These are phyloP conservation scores for Ophiostoma piceae DNA, from an alignment of 2,329 filamentous ascomycete species.

Conservation along the genomic window DNA sequence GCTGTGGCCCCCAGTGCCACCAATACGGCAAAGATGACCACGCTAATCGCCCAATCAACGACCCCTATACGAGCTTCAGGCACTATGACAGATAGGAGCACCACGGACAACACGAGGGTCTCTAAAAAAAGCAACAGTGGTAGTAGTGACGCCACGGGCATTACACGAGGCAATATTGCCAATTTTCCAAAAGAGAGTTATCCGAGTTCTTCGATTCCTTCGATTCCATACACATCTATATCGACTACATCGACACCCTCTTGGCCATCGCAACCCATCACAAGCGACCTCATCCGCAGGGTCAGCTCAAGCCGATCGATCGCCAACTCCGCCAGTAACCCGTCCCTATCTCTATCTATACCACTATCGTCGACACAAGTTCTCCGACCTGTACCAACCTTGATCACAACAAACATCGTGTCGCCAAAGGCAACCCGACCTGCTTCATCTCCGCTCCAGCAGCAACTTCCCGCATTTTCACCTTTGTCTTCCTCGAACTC, in stretches of 20 bases:
- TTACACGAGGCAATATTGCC: not conserved
- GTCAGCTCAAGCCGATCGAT: slow-evolving; percentile 2
- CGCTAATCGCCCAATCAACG: slow-evolving; percentile 22
- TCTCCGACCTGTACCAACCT: not conserved
- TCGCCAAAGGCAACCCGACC: slow-evolving; percentile 22
- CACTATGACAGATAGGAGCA: slow-evolving; percentile 21
- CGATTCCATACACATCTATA: not conserved
- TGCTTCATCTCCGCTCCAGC: slow-evolving; percentile 11
- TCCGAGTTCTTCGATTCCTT: not conserved
- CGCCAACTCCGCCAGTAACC: not conserved
- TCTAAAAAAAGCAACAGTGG: slow-evolving; percentile 15
- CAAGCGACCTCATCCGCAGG: slow-evolving; percentile 13
- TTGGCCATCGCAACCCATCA: not conserved
- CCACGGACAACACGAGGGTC: slow-evolving; percentile 17
- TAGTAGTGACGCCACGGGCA: not conserved
- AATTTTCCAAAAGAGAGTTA: not conserved
- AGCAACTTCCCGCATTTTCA: slow-evolving; percentile 38
- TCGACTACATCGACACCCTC: slow-evolving; percentile 7
- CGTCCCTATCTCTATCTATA: slow-evolving; percentile 6
- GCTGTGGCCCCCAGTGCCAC: slow-evolving; percentile 18
- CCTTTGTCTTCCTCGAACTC: slow-evolving; percentile 55
- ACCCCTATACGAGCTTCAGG: slow-evolving; percentile 22
- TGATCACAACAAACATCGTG: slow-evolving; percentile 16
- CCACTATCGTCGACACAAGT: not conserved
- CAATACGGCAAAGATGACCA: slow-evolving; percentile 13